Evolutionary conservation across 202 grass and related monocot species (phyloP), one percentile per base, ranked within the genome.

Genomic region (Carex arenaria): DNA sequence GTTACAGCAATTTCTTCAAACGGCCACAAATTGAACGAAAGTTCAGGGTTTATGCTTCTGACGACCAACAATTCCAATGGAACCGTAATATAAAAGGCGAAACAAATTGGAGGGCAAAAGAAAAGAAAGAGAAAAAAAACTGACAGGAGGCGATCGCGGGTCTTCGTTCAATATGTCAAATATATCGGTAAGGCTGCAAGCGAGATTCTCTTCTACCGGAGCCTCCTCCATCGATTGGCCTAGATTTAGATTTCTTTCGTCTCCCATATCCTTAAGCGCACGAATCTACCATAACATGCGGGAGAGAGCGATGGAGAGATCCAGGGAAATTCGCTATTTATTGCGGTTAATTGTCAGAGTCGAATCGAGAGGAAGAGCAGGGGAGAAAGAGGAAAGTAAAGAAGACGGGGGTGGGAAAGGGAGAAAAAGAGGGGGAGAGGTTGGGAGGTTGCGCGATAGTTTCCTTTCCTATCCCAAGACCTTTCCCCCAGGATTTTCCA

Each of bases 211-310:
- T 10, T 66, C 38, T 6, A 3, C 18, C 34, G 20, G 11, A 43
- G 38, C 60, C 19, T 9, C 61, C 19, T 38, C 79, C n/a, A 62
- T 82, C 9, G 47, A 30, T 12, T n/a, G 28, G 64, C 45, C 63
- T 15, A 82, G 80, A 82, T 82, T 82, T 43, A 69, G 80, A 82
- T 82, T 69, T 69, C 26, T 45, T 68, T 82, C 45, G 19, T 82
- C 15, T 10, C 63, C 80, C 80, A 82, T 82, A 28, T 11, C 45
- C 47, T 15, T 28, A 61, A 0, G 20, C 15, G 43, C 60, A 64
- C 11, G 13, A 68, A 67, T 53, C 62, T 67, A 66, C 15, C 62
- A 57, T 36, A 82, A 18, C 80, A 82, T 68, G 45, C 14, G 43
- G 43, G 43, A 65, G 30, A 66, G 0, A 63, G 5, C 1, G n/a